These are phyloP conservation scores for Paralagenidium karlingii DNA, from an alignment of 352 stramenopile genomes.

Conservation along the genomic window DNA sequence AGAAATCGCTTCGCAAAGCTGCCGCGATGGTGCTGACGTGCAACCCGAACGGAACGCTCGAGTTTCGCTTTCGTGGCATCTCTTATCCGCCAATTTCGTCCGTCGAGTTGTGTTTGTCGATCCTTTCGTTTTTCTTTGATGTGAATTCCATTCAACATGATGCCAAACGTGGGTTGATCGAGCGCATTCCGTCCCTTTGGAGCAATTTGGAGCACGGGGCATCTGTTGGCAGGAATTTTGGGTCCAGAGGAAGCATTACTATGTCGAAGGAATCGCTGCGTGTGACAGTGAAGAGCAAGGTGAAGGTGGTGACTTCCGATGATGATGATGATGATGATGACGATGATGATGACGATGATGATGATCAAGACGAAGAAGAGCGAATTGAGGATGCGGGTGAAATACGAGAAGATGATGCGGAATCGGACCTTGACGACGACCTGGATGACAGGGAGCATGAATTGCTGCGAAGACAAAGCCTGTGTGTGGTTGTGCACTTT, in stretches of 20 bases:
- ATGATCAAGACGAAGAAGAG: constrained; percentile 15
- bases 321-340: constrained; percentile 24
- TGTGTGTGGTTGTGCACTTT: constrained; percentile 44
- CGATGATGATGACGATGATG: constrained; percentile 19
- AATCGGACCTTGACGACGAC: constrained; percentile 39
- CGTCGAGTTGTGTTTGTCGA: constrained; percentile 41
- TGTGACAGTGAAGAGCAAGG: constrained; percentile 21
- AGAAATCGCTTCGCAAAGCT: constrained; percentile 73
- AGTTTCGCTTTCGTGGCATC: constrained; percentile 53
- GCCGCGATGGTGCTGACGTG: constrained; percentile 68
- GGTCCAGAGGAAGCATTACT: background rate
- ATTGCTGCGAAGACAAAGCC: constrained; percentile 43
- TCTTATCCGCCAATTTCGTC: constrained; percentile 63
- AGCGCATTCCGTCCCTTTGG: constrained; percentile 63
- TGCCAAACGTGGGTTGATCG: constrained; percentile 57
- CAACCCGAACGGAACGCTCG: constrained; percentile 41
- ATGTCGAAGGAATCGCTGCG: background rate
- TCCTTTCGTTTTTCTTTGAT: constrained; percentile 70
- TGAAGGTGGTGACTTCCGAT: constrained; percentile 19
- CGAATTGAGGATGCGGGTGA: background rate
- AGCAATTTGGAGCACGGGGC: constrained; percentile 25
- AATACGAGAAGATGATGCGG: background rate
- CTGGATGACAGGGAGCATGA: constrained; percentile 54
- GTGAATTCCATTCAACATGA: constrained; percentile 71
- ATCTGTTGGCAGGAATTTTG: constrained; percentile 5